phyloP scores from a whole-genome alignment of 805 yeast genomes.

The Kuraishia floccosa region DNA sequence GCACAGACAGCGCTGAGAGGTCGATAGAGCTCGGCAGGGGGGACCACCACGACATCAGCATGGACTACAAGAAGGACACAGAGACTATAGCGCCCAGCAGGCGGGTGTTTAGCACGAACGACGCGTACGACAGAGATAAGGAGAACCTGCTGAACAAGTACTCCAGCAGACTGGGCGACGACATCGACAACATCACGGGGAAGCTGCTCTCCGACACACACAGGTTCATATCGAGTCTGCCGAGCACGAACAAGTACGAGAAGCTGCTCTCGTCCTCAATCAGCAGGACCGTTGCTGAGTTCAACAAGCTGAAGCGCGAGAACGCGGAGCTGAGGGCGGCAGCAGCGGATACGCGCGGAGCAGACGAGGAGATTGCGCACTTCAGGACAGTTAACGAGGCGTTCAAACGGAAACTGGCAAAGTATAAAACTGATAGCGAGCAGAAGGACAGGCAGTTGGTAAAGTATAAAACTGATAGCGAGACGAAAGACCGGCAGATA shows the following conservation, averaged over 20 bases:
- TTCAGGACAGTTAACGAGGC: background rate
- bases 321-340: conserved; percentile 3
- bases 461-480: no score
- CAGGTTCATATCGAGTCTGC: background rate
- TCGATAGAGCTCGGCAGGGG: conserved; percentile 17
- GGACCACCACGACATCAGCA: no score
- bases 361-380: background rate
- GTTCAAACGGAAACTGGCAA: background rate
- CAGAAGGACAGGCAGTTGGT: no score
- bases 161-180: no score
- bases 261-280: conserved; percentile 2
- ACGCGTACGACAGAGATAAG: conserved; percentile 8
- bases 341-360: no score
- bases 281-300: conserved; percentile 1
- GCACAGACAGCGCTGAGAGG: conserved; percentile 1
- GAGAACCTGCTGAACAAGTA: conserved; percentile 4
- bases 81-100: conserved; percentile 5
- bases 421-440: no score
- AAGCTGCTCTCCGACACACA: conserved; percentile 2
- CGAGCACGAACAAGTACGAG: background rate
- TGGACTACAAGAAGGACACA: conserved; percentile 13
- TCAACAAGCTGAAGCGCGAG: conserved; percentile 3
- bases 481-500: no score
- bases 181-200: background rate
- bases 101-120: background rate